Evolutionary conservation across 1,284 basidiomycete species (phyloP).

Genomic region (Irpex lacteus): DNA sequence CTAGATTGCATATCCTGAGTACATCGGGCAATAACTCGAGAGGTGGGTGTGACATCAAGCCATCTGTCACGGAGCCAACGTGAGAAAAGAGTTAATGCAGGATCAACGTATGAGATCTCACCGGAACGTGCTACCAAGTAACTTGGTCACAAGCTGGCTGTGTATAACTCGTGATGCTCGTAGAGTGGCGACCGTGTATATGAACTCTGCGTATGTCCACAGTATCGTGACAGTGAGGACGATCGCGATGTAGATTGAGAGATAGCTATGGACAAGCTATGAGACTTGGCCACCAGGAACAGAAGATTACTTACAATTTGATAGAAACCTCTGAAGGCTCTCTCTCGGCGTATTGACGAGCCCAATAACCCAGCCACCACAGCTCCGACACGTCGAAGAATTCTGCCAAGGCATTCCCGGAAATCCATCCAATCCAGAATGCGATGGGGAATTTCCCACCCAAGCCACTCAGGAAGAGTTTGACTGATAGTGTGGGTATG

Average conservation of each 20-base stretch:
- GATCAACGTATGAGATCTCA: slow-evolving; percentile 9
- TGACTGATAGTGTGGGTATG: slow-evolving; percentile 19
- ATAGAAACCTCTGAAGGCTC: slow-evolving; percentile 26
- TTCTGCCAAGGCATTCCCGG: slow-evolving; percentile 23
- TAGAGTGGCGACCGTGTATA: slow-evolving; percentile 33
- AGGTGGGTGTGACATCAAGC: slow-evolving; percentile 47
- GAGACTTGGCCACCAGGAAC: neutral
- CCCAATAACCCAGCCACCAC: slow-evolving; percentile 27
- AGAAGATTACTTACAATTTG: slow-evolving; percentile 24
- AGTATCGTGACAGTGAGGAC: slow-evolving; percentile 1
- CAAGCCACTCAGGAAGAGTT: slow-evolving; percentile 27
- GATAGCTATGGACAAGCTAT: slow-evolving; percentile 5
- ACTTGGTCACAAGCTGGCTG: slow-evolving; percentile 45
- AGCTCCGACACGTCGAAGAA: slow-evolving; percentile 18
- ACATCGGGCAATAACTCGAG: slow-evolving; percentile 51
- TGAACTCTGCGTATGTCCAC: neutral
- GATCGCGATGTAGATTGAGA: slow-evolving; percentile 8
- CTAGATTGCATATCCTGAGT: slow-evolving; percentile 49
- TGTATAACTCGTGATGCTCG: slow-evolving; percentile 60
- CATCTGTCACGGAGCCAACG: slow-evolving; percentile 3
- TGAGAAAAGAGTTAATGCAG: too few species aligned
- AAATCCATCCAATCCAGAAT: slow-evolving; percentile 32
- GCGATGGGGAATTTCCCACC: slow-evolving; percentile 27
- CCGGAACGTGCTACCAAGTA: slow-evolving; percentile 55
- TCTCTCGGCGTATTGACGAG: slow-evolving; percentile 27